phyloP scores from a whole-genome alignment of 2,329 filamentous ascomycete genomes.

The Torrubiellomyces zombiae region DNA sequence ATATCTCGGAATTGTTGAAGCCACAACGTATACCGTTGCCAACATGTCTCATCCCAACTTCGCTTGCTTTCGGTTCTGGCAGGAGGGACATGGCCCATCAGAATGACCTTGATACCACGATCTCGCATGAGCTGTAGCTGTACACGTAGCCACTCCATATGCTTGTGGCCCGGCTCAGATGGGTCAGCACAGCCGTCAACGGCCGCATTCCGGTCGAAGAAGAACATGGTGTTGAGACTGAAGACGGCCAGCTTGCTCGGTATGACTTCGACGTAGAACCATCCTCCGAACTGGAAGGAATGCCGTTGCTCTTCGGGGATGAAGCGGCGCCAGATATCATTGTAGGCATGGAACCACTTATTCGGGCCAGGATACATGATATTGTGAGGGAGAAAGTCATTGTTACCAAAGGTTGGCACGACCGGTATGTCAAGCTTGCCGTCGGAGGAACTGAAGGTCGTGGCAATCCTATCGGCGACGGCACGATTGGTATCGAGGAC shows the following conservation, averaged over 20 bases:
- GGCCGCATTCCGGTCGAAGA: constrained; percentile 85
- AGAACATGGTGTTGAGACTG: constrained; percentile 92
- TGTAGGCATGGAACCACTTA: constrained; percentile 62
- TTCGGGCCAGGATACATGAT: constrained; percentile 79
- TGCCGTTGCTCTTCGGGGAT: constrained; percentile 88
- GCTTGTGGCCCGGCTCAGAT: constrained; percentile 76
- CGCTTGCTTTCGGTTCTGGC: constrained; percentile 72
- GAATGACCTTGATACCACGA: constrained; percentile 80
- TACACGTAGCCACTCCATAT: constrained; percentile 88
- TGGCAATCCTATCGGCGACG: constrained; percentile 59
- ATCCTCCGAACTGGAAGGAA: constrained; percentile 80
- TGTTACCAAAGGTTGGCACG: constrained; percentile 86
- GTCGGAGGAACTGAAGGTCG: constrained; percentile 50
- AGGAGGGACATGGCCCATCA: constrained; percentile 88
- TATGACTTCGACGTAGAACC: constrained; percentile 88
- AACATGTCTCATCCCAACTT: constrained; percentile 92
- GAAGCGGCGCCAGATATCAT: constrained; percentile 66
- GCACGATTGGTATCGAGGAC: constrained; percentile 64
- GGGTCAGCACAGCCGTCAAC: constrained; percentile 73
- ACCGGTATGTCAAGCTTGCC: constrained; percentile 55
- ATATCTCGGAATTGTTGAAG: constrained; percentile 82
- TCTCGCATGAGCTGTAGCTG: constrained; percentile 72
- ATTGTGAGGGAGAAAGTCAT: constrained; percentile 94
- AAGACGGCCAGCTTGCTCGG: constrained; percentile 74
- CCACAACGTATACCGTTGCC: constrained; percentile 95